A percentile compares a stretch with the other conserved stretches of the same genome.
phyloP scores from a whole-genome alignment of 2,329 filamentous ascomycete genomes.

The Onygenales sp. region DNA sequence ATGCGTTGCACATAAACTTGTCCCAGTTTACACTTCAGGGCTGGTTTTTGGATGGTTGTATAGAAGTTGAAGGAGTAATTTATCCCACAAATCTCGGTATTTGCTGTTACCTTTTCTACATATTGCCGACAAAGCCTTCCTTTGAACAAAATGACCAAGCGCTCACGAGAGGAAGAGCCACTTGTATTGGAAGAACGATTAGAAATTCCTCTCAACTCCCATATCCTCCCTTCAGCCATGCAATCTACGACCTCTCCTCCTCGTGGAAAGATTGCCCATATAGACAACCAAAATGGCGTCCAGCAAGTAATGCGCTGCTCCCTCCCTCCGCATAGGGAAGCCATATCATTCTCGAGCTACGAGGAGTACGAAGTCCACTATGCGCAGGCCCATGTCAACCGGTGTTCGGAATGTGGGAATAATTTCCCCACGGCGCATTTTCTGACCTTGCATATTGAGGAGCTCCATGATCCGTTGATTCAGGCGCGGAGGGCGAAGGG shows the following conservation, averaged over 20 bases:
- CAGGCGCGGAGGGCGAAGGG: slow-evolving; percentile 65
- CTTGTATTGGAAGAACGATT: background rate
- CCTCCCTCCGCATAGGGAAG: slow-evolving; percentile 66
- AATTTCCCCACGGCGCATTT: slow-evolving; percentile 83
- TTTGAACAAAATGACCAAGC: slow-evolving; percentile 47
- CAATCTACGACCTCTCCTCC: slow-evolving; percentile 5
- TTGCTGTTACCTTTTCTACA: background rate
- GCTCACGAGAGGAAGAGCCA: slow-evolving; percentile 43
- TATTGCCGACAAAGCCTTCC: background rate
- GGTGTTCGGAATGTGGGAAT: slow-evolving; percentile 72
- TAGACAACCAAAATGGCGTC: slow-evolving; percentile 37
- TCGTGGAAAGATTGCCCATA: slow-evolving; percentile 48
- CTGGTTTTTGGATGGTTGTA: background rate
- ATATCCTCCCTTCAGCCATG: slow-evolving; percentile 23
- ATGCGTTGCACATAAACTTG: background rate
- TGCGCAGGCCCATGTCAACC: slow-evolving; percentile 66
- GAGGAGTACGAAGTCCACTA: slow-evolving; percentile 85
- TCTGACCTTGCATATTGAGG: slow-evolving; percentile 74
- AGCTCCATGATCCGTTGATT: slow-evolving; percentile 77
- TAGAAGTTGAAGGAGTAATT: background rate
- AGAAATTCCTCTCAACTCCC: slow-evolving; percentile 26
- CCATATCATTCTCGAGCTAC: slow-evolving; percentile 62
- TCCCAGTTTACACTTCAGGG: background rate
- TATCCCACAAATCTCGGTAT: background rate
- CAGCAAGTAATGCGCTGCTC: slow-evolving; percentile 62